Evolutionary conservation across 768 basidiomycete species (phyloP), one percentile per base, ranked within the genome.

Genomic region (Rhodocollybia butyracea): DNA sequence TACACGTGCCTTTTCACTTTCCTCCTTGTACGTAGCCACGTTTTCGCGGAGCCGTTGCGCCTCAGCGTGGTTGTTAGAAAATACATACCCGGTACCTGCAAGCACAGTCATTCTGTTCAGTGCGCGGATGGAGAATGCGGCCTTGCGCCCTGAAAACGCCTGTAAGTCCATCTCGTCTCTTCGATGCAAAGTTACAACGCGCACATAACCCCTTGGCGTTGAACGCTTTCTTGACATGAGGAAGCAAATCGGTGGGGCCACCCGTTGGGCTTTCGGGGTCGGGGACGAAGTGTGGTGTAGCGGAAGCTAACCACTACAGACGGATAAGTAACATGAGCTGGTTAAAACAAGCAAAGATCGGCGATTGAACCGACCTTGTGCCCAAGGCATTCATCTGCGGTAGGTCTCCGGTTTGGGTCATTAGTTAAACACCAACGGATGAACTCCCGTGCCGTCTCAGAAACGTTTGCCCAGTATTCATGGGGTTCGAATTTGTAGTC

Each of bases 401-500:
- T 95, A 19, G 93, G 89, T n/a, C 96, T 82, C 47, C 76, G 72
- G 0, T 66, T 66, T 4, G 91, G 93, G 70, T 99, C 92, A 57
- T 91, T 76, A 0, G 93, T 96, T 61, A 99, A 76, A 67, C 96
- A 98, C 40, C 76, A 70, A 8, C 70, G 65, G 52, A 99, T 89
- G 68, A 99, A 99, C 61, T 85, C 81, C 56, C 86, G 86, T 1
- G 94, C 96, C 3, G 88, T 81, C 51, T 82, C 76, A 2, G 88
- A 87, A n/a, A 94, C 91, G 63, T 88, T 88, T 39, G 68, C 77
- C 92, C 94, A 94, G 68, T 94, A 94, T 64, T 91, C 91, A 62
- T 76, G 83, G 62, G 76, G 73, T 55, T 75, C 78, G 66, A 98
- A 98, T 66, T 87, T 88, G 75, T 93, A 98, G 72, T 97, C 91